Base-by-base conservation (phyloP, 1,139 yeast genomes). In the Geotrichum candidum region DNA sequence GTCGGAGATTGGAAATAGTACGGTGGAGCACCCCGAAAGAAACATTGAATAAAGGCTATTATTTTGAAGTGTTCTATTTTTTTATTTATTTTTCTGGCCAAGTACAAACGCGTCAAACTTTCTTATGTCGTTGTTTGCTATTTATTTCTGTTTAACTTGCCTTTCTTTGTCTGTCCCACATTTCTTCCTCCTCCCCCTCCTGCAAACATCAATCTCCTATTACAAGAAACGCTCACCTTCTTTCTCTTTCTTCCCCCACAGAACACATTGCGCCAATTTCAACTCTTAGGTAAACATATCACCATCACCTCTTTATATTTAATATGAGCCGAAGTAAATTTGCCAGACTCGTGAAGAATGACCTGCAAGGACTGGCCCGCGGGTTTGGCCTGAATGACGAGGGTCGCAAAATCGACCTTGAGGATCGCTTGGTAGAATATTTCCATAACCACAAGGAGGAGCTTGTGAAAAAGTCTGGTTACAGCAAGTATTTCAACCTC, bases 321-420 rank as follows among this genome's bases (percentile, higher is more conserved):
- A 13, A 35, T 13, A 55, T 55, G 58, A 27, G 45, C 48, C 18
- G 33, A 31, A 48, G 53, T 10, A 53, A 53, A 2, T 27, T 55
- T n/a, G n/a, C 53, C 15, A 53, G 46, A n/a, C 53, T 55, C 22
- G 48, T 53, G 48, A 55, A 55, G 25, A 48, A 33, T 10, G 58
- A 55, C 23, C 53, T 55, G 18, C 53, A 48, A 29, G 53, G 22
- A 15, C 53, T 55, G n/a, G 58, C 58, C 46, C 29, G 27, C 46
- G 18, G 31, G 15, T 22, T 55, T 53, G 50, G 50, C 29, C 22
- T 55, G 10, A 18, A n/a, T 29, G 29, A n/a, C 33, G 48, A 48
- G 15, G 58, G 58, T 38, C 58, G 15, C 33, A 55, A 55, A 13
- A n/a, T 6, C 18, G 58, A 55, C 22, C 18, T 55, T 10, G 58